A percentile compares a stretch with the other conserved stretches of the same genome.
These are phyloP conservation scores for Pisolithus marmoratus DNA, from an alignment of 768 basidiomycete species.

Conservation along the genomic window DNA sequence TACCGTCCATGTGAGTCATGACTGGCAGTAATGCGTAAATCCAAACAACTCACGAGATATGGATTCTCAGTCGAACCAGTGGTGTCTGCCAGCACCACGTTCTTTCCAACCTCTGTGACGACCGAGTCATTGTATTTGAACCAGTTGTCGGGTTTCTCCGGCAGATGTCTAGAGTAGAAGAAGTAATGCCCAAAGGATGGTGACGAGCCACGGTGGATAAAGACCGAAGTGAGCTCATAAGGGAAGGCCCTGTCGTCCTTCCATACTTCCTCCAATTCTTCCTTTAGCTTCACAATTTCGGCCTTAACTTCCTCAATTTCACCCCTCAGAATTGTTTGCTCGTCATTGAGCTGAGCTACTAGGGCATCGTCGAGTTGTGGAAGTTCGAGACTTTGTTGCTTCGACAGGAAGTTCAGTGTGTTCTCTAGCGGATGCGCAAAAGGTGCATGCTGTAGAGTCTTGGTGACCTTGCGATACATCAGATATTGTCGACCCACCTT, in stretches of 20 bases:
- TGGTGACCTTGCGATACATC: background rate
- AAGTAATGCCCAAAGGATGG: conserved; percentile 93
- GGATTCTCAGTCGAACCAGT: conserved; percentile 90
- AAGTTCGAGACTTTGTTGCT: conserved; percentile 37
- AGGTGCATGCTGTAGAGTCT: conserved; percentile 47
- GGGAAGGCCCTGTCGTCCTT: conserved; percentile 54
- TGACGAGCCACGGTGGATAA: conserved; percentile 87
- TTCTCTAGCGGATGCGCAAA: conserved; percentile 51
- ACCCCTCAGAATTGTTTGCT: conserved; percentile 44
- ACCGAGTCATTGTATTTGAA: conserved; percentile 96
- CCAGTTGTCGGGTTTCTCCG: conserved; percentile 76
- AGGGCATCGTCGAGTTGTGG: conserved; percentile 60
- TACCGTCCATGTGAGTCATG: conserved; percentile 2
- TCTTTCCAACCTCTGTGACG: conserved; percentile 69
- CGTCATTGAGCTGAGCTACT: conserved; percentile 43
- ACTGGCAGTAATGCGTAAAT: conserved; percentile 2
- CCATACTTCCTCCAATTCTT: conserved; percentile 74
- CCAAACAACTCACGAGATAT: conserved; percentile 58
- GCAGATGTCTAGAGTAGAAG: conserved; percentile 88
- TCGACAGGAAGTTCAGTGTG: conserved; percentile 53
- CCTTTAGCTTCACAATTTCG: conserved; percentile 50
- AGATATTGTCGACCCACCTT: conserved; percentile 45
- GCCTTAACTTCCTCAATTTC: conserved; percentile 55
- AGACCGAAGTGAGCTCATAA: conserved; percentile 92
- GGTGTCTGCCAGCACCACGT: conserved; percentile 84